Conservation (phyloP, 192 early-diverging fungal species). For the Coemansia sp. region DNA sequence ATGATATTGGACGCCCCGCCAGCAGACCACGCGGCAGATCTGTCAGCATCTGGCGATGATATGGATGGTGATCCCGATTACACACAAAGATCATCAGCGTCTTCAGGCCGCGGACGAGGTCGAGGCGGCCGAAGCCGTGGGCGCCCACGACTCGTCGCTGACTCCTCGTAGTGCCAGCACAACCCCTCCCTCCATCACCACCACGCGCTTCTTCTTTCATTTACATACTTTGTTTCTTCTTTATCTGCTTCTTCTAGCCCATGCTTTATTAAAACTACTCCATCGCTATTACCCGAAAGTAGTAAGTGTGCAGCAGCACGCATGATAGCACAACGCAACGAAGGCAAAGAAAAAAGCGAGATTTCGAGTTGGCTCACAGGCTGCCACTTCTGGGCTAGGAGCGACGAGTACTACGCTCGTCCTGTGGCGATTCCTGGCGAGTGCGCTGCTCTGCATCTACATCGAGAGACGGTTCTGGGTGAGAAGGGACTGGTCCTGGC, state of each 20-base stretch:
- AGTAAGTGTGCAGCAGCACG: too few relatives aligned
- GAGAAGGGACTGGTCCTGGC: slow-evolving; percentile 35
- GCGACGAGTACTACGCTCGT: too few relatives aligned
- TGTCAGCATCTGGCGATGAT: slow-evolving; percentile 33
- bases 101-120: slow-evolving; percentile 39
- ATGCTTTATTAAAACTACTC: too few relatives aligned
- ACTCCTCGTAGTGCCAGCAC: not conserved
- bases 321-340: too few relatives aligned
- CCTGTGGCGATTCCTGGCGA: not conserved
- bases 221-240: not conserved
- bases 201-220: not conserved
- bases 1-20: slow-evolving; percentile 42
- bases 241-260: too few relatives aligned
- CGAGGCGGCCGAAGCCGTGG: slow-evolving; percentile 36
- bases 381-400: too few relatives aligned
- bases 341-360: too few relatives aligned
- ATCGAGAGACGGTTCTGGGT: not conserved
- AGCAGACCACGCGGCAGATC: slow-evolving; percentile 22
- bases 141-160: slow-evolving; percentile 4
- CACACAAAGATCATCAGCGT: slow-evolving; percentile 9
- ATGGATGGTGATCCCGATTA: slow-evolving; percentile 25
- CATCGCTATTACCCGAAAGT: too few relatives aligned
- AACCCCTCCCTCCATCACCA: not conserved
- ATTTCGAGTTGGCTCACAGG: too few relatives aligned
- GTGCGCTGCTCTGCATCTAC: not conserved